Percentiles rank a stretch among this genome's conserved stretches.
These are phyloP conservation scores for Vanrija sp. DNA, from an alignment of 1,284 basidiomycete species.

Conservation along the genomic window DNA sequence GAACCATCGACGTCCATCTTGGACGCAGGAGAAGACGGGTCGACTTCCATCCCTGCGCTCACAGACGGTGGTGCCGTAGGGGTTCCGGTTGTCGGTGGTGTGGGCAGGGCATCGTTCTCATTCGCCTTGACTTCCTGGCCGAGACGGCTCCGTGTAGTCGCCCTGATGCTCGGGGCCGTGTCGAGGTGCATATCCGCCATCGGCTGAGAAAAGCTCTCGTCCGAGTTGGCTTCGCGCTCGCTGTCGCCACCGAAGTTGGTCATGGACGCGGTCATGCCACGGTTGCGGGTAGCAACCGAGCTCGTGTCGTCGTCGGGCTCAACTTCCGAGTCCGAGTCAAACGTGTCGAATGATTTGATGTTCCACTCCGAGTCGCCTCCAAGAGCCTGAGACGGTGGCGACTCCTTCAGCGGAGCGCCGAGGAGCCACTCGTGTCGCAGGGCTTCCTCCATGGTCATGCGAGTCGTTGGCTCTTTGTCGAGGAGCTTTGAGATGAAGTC, in stretches of 20 bases:
- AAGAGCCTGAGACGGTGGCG: slow-evolving; percentile 21
- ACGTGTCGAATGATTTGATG: slow-evolving; percentile 34
- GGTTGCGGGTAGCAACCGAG: slow-evolving; percentile 16
- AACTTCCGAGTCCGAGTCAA: slow-evolving; percentile 7
- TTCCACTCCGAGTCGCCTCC: slow-evolving; percentile 41
- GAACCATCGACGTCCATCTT: too few relatives aligned
- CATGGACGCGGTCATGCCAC: slow-evolving; percentile 33
- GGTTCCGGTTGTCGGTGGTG: too few relatives aligned
- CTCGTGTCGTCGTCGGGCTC: neutral
- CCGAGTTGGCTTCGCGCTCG: slow-evolving; percentile 9
- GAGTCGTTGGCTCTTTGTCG: slow-evolving; percentile 54
- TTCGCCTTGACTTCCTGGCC: too few relatives aligned
- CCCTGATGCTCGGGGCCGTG: neutral
- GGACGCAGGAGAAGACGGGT: too few relatives aligned
- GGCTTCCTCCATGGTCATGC: slow-evolving; percentile 61
- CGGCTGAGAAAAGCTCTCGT: slow-evolving; percentile 39
- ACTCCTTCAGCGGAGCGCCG: slow-evolving; percentile 26
- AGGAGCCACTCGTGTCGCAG: slow-evolving; percentile 64
- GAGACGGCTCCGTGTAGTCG: too few relatives aligned
- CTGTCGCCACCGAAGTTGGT: slow-evolving; percentile 34
- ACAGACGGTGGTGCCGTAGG: too few relatives aligned
- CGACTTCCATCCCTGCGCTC: too few relatives aligned
- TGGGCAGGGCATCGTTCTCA: too few relatives aligned
- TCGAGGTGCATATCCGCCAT: slow-evolving; percentile 33
- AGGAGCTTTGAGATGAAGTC: slow-evolving; percentile 56